A percentile compares a stretch with the other conserved stretches of the same genome.
phyloP scores from a whole-genome alignment of 2,329 filamentous ascomycete species.

The Biscogniauxia marginata region DNA sequence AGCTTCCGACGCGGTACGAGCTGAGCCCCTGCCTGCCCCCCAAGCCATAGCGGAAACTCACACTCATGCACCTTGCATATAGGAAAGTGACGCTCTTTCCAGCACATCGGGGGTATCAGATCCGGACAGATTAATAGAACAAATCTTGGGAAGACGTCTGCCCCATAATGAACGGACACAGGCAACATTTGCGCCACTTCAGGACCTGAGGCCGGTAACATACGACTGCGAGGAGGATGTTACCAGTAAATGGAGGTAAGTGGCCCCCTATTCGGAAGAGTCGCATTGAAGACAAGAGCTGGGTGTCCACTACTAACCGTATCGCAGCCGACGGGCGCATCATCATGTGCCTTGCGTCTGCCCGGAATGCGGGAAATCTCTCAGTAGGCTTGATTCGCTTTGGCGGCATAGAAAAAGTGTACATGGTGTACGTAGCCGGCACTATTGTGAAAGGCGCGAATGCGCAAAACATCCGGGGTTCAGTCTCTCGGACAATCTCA shows the following conservation, averaged over 20 bases:
- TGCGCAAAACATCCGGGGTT: neutral
- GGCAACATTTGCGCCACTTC: neutral
- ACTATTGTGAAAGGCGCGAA: neutral
- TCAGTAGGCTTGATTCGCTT: neutral
- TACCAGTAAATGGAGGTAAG: neutral
- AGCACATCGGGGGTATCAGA: neutral
- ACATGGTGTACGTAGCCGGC: neutral
- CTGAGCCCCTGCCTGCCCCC: neutral
- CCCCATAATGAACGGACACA: neutral
- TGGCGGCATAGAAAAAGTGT: neutral
- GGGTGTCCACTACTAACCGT: neutral
- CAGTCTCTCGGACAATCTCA: neutral
- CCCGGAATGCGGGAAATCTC: neutral
- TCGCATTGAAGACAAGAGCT: neutral
- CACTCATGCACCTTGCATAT: neutral
- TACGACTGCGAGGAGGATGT: neutral
- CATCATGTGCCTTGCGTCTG: neutral
- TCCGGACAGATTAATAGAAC: neutral
- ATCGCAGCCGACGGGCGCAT: neutral
- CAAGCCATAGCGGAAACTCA: too few relatives aligned
- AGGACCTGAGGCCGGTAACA: neutral
- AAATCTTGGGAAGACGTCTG: neutral
- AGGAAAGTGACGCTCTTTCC: neutral
- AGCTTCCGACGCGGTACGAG: neutral
- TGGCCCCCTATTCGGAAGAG: neutral